Evolutionary conservation across 768 basidiomycete genomes (phyloP), one percentile per base, ranked within the genome.

Genomic region (Cubamyces sp.): DNA sequence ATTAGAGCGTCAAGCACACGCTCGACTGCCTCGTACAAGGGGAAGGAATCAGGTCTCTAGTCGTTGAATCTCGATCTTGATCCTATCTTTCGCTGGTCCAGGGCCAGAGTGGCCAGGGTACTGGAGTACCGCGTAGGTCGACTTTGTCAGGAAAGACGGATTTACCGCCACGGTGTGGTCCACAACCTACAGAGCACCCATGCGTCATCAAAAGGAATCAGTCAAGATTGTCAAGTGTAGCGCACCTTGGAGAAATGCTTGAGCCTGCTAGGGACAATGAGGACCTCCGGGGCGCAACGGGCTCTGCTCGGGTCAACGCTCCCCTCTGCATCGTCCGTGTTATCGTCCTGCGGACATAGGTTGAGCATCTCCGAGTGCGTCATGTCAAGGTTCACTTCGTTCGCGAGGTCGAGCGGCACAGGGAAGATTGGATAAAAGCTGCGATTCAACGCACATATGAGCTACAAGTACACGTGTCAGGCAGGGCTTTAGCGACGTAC

Each of bases 391-490:
- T 97, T 96, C 60, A 98, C 86, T 70, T 96, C 94, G 40, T 84
- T 79, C 1, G 87, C 79, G 18, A 90, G 74, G 6, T 91, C 90
- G 14, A 81, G 71, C 0, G 97, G 94, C 1, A 87, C 83, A 9
- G 97, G 97, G 74, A 98, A 98, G 42, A 97, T 75, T 0, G 97
- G 97, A 72, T 98, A 99, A 77, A 97, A 97, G 69, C 94, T 98
- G 71, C 19, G 8, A n/a, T n/a, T 16, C 19, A n/a, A 5, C 25
- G 21, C 42, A 16, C 25, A 21, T 9, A 47, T 25, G 23, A 5
- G 11, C 47, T 25, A 49, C 25, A 39, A 28, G 9, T 2, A 21
- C 7, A n/a, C 1, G n/a, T 26, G 3, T 6, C 26, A 49, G 60
- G 54, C 62, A 61, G 40, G 14, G 21, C 54, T 50, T 43, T 34